Evolutionary conservation across 768 basidiomycete genomes (phyloP).

Genomic region (Lenzites betulinus): DNA sequence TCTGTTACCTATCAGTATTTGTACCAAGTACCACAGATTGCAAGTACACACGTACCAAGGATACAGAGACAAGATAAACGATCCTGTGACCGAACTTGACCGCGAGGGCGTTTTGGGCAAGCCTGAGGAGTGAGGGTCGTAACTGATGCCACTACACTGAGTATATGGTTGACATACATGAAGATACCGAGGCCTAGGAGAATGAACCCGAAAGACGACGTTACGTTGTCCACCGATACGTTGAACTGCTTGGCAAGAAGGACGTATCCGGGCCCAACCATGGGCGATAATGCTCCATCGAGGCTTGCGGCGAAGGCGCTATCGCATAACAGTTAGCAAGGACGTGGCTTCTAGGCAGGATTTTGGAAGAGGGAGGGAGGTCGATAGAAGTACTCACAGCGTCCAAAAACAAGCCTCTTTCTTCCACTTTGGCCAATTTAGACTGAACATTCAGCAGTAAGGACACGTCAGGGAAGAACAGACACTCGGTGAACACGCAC

Average conservation of each 20-base stretch:
- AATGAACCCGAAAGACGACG: slow-evolving; percentile 44
- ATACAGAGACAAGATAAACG: slow-evolving; percentile 44
- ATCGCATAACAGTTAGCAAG: background rate
- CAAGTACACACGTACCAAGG: slow-evolving; percentile 32
- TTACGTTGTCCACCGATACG: slow-evolving; percentile 44
- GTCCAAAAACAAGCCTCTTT: slow-evolving; percentile 51
- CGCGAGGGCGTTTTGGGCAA: slow-evolving; percentile 41
- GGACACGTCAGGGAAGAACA: background rate
- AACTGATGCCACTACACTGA: background rate
- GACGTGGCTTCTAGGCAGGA: background rate
- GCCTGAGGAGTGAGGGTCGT: slow-evolving; percentile 26
- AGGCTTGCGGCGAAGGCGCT: slow-evolving; percentile 44
- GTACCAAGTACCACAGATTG: background rate
- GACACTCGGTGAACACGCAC: slow-evolving; percentile 27
- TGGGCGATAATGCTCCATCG: slow-evolving; percentile 45
- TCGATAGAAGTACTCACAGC: slow-evolving; percentile 31
- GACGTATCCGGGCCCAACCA: slow-evolving; percentile 46
- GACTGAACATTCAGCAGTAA: background rate
- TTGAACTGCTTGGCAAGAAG: slow-evolving; percentile 43
- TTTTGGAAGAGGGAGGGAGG: background rate
- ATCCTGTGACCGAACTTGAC: slow-evolving; percentile 50
- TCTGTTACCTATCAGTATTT: slow-evolving; percentile 26
- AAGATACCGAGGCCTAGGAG: slow-evolving; percentile 45
- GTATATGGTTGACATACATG: slow-evolving; percentile 33
- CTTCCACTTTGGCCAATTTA: slow-evolving; percentile 49